Evolutionary conservation across 176 grass and related monocot genomes (phyloP).

Genomic region (Phyllostachys edulis): DNA sequence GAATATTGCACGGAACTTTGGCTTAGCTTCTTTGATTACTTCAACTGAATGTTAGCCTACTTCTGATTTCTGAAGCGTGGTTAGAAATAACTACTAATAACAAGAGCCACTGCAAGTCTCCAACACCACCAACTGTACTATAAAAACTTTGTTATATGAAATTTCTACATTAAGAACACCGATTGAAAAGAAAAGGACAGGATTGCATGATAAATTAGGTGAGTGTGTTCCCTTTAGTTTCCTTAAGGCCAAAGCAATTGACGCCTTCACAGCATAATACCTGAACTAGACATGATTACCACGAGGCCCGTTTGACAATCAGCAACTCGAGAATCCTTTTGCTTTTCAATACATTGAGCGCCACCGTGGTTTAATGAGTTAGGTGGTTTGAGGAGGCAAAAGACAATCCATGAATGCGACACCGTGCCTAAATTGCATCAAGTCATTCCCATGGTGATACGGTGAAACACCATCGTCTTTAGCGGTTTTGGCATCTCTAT

Average conservation of each 20-base stretch:
- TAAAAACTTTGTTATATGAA: not conserved
- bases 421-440: not conserved
- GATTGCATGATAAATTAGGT: not conserved
- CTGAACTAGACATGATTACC: slow-evolving; percentile 24
- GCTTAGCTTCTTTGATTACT: not conserved
- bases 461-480: not conserved
- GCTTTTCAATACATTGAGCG: not conserved
- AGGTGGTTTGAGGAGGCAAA: slow-evolving; percentile 11
- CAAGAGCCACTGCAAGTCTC: not conserved
- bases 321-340: not conserved
- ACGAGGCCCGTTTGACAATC: slow-evolving; percentile 8
- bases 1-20: not conserved
- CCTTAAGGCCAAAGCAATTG: slow-evolving; percentile 44
- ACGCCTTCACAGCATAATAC: slow-evolving; percentile 13
- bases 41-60: not conserved
- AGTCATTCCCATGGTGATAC: not conserved
- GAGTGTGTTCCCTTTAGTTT: slow-evolving; percentile 25
- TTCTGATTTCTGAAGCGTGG: not conserved
- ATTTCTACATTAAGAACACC: not conserved
- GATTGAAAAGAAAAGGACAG: not conserved
- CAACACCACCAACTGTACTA: slow-evolving; percentile 4
- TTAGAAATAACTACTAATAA: not conserved
- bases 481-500: not conserved
- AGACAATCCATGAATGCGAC: not conserved
- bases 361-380: slow-evolving; percentile 9